These are phyloP conservation scores for Erodium trifolium DNA, from an alignment of 441 rosid genomes.

Conservation along the genomic window DNA sequence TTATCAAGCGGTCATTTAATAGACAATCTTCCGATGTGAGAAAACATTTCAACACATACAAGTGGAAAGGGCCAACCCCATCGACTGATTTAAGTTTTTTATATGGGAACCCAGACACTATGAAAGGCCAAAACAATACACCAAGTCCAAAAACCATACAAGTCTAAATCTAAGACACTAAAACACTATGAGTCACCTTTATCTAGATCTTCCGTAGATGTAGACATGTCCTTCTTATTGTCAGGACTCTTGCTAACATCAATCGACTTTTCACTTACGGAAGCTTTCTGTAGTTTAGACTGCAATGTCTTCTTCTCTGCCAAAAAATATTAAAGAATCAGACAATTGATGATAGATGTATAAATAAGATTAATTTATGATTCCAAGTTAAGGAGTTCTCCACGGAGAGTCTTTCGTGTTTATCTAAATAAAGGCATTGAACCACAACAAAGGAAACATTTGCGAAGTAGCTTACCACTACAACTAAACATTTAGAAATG, in stretches of 20 bases:
- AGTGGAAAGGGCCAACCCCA: not conserved
- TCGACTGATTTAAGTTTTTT: not conserved
- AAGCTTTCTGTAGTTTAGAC: conserved; percentile 72
- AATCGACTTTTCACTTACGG: conserved; percentile 40
- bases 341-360: conserved; percentile 12
- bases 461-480: conserved; percentile 2
- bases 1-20: too few species aligned
- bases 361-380: not conserved
- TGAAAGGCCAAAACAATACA: not conserved
- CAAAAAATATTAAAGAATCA: conserved; percentile 18
- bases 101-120: not conserved
- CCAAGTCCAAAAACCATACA: not conserved
- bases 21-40: too few species aligned
- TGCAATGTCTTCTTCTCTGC: conserved; percentile 92
- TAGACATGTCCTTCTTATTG: conserved; percentile 50
- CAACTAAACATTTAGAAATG: not conserved
- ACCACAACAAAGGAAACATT: not conserved
- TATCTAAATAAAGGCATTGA: not conserved
- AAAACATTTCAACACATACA: not conserved
- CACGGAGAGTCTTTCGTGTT: too few species aligned
- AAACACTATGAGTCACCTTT: conserved; percentile 14
- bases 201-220: conserved; percentile 90
- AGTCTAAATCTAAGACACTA: not conserved
- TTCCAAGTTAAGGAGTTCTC: too few species aligned
- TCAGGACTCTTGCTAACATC: conserved; percentile 32